Percentiles rank a stretch among this genome's conserved stretches.
phyloP scores from a whole-genome alignment of 2,329 filamentous ascomycete genomes.

The Cryphonectria parasitica region DNA sequence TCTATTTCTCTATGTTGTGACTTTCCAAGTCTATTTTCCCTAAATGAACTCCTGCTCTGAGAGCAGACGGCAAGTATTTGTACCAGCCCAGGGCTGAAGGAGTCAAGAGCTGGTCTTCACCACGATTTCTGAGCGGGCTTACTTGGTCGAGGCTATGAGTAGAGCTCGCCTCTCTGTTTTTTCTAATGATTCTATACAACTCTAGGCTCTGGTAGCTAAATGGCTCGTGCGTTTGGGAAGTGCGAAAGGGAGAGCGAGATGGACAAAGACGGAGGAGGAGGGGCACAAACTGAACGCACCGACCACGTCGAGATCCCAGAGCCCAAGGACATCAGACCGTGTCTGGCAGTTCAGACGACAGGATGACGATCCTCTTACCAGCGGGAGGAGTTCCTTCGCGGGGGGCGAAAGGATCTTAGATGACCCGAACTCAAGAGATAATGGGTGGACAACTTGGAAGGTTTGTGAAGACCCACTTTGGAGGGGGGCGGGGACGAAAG shows the following conservation, averaged over 20 bases:
- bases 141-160: slow-evolving; percentile 1
- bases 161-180: not conserved
- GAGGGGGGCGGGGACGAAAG: not conserved
- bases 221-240: not conserved
- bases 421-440: not conserved
- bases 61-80: slow-evolving; percentile 18
- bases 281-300: not conserved
- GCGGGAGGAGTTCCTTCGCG: slow-evolving; percentile 1
- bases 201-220: slow-evolving; percentile 19
- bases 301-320: not conserved
- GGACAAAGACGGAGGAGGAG: not conserved
- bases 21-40: slow-evolving; percentile 8
- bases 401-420: slow-evolving; percentile 5
- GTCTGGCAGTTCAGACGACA: not conserved
- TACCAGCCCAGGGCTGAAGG: slow-evolving; percentile 12
- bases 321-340: not conserved
- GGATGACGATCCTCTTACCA: slow-evolving; percentile 6
- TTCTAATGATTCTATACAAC: not conserved
- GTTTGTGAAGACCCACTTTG: not conserved
- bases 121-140: not conserved
- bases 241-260: not conserved
- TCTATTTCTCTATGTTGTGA: not conserved
- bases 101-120: slow-evolving; percentile 15
- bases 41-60: slow-evolving; percentile 13
- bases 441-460: not conserved